phyloP scores from a whole-genome alignment of 306 rosid genomes.

The Begonia peltatifolia region DNA sequence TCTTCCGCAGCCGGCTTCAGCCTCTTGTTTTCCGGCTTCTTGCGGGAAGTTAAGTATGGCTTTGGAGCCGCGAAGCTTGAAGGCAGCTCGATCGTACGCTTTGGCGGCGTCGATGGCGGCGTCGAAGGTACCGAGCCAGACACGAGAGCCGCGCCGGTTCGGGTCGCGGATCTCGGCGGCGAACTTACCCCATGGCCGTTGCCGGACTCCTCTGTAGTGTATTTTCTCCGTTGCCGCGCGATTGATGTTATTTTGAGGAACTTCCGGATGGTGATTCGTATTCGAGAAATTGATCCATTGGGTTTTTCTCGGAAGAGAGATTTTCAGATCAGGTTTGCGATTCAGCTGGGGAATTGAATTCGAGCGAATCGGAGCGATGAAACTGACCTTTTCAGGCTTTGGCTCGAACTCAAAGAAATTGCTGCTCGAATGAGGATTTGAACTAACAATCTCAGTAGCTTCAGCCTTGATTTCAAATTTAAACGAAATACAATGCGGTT shows the following conservation, averaged over 20 bases:
- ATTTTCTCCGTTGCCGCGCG: slow-evolving; percentile 1
- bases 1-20: slow-evolving; percentile 18
- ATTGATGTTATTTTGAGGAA: neutral
- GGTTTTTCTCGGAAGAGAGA: slow-evolving; percentile 48
- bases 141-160: slow-evolving; percentile 41
- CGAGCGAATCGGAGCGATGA: slow-evolving; percentile 1
- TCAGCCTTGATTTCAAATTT: neutral
- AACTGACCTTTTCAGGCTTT: slow-evolving; percentile 2
- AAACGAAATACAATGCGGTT: slow-evolving; percentile 6
- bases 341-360: slow-evolving; percentile 1
- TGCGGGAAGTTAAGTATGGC: slow-evolving; percentile 59
- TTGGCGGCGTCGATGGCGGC: slow-evolving; percentile 57
- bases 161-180: slow-evolving; percentile 88
- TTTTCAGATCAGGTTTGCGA: slow-evolving; percentile 40
- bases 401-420: slow-evolving; percentile 8
- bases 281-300: slow-evolving; percentile 48
- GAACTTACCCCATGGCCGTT: slow-evolving; percentile 76
- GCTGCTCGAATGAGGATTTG: neutral
- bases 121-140: slow-evolving; percentile 81
- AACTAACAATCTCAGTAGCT: neutral
- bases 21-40: slow-evolving; percentile 37
- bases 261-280: slow-evolving; percentile 8
- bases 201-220: slow-evolving; percentile 66
- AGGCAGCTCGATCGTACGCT: slow-evolving; percentile 72
- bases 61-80: slow-evolving; percentile 63